A percentile compares a stretch with the other conserved stretches of the same genome.
phyloP scores from a whole-genome alignment of 2,329 filamentous ascomycete species.

The Epichloe sp. region DNA sequence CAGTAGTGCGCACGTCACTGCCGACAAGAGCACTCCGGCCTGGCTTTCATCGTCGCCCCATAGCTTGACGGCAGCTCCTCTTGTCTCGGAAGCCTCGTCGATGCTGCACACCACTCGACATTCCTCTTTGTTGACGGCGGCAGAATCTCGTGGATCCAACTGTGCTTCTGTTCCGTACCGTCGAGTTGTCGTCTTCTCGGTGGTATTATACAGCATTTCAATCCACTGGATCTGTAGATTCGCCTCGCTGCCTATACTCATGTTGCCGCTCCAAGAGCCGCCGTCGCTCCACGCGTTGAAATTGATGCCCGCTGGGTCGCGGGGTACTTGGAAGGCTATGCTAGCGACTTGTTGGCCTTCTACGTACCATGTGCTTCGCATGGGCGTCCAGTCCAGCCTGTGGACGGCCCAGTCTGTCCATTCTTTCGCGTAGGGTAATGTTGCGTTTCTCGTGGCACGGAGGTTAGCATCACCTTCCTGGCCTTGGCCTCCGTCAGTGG shows the following conservation, averaged over 20 bases:
- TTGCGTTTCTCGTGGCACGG: conserved; percentile 34
- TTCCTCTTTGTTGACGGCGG: background rate
- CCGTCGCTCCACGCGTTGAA: conserved; percentile 51
- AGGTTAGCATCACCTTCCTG: conserved; percentile 30
- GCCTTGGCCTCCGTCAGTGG: conserved; percentile 5
- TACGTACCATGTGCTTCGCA: conserved; percentile 41
- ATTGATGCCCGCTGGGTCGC: conserved; percentile 36
- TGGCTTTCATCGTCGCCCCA: conserved; percentile 11
- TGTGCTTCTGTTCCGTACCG: no score
- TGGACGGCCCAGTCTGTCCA: conserved; percentile 47
- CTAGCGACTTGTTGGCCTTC: conserved; percentile 35
- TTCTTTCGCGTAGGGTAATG: conserved; percentile 26
- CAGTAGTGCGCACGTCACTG: background rate
- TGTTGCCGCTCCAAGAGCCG: conserved; percentile 45
- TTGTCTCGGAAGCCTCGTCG: conserved; percentile 18
- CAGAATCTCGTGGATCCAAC: background rate
- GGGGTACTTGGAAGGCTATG: conserved; percentile 42
- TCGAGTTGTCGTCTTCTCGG: conserved; percentile 4
- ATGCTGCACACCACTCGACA: conserved; percentile 21
- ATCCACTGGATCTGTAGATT: conserved; percentile 50
- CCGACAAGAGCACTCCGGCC: background rate
- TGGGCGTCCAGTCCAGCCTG: conserved; percentile 22
- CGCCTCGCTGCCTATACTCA: conserved; percentile 36
- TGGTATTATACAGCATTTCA: conserved; percentile 43
- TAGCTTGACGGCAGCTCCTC: conserved; percentile 13